These are phyloP conservation scores for Xylaria castorea DNA, from an alignment of 495 filamentous ascomycete genomes.

Conservation along the genomic window DNA sequence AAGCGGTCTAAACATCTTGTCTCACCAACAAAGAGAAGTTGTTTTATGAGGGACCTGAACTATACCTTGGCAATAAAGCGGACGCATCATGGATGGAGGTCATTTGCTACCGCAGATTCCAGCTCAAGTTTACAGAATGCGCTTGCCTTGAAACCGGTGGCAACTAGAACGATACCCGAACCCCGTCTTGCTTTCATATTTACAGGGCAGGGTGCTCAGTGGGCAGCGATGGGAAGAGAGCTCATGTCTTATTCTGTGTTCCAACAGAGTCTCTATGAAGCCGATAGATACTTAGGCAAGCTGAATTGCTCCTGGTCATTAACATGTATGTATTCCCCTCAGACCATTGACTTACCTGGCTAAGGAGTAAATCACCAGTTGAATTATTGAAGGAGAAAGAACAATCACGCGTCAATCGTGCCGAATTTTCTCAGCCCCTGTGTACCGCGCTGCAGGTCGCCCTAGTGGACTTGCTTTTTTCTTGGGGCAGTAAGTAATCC, in stretches of 20 bases:
- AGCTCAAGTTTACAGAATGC: neutral
- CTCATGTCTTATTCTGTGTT: constrained; percentile 37
- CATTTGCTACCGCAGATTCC: constrained; percentile 22
- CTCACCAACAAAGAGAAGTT: neutral
- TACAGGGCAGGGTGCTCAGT: constrained; percentile 50
- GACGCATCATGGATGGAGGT: constrained; percentile 36
- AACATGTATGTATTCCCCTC: constrained; percentile 27
- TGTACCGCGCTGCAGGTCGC: constrained; percentile 58
- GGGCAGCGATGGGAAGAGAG: constrained; percentile 54
- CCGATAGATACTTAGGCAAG: constrained; percentile 32
- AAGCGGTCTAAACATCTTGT: neutral
- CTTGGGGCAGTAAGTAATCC: constrained; percentile 45
- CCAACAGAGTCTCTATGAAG: constrained; percentile 23
- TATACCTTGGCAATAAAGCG: constrained; percentile 39
- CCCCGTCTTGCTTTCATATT: constrained; percentile 39
- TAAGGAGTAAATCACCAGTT: constrained; percentile 9
- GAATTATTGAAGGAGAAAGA: constrained; percentile 22
- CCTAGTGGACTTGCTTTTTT: constrained; percentile 57
- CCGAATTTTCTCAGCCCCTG: constrained; percentile 50
- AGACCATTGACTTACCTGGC: neutral
- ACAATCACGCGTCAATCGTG: constrained; percentile 44
- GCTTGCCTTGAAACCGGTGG: constrained; percentile 5
- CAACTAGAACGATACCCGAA: neutral
- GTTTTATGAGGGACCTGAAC: constrained; percentile 24
- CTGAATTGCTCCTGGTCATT: constrained; percentile 36